These are phyloP conservation scores for Cryphonectria nitschkei DNA, from an alignment of 2,329 filamentous ascomycete species.

Conservation along the genomic window DNA sequence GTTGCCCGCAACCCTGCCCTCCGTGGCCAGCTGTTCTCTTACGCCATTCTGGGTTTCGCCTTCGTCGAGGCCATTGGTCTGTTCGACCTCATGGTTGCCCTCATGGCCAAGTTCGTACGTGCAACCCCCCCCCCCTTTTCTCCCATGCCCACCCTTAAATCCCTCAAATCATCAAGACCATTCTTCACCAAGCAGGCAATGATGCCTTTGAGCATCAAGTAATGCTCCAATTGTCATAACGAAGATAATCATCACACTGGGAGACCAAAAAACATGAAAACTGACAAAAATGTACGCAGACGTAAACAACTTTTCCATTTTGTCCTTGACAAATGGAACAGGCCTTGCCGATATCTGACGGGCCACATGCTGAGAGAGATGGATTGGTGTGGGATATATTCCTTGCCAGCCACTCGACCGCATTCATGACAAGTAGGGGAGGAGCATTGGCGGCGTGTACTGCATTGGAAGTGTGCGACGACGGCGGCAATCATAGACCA, in stretches of 20 bases:
- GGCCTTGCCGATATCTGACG: conserved; percentile 28
- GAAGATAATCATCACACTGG: not conserved
- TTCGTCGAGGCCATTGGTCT: conserved; percentile 93
- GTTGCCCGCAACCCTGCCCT: conserved; percentile 94
- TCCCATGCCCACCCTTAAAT: not conserved
- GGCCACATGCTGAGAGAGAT: conserved; percentile 25
- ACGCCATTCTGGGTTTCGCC: conserved; percentile 93
- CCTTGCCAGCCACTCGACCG: conserved; percentile 26
- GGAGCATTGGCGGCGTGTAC: conserved; percentile 29
- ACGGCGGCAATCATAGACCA: conserved; percentile 30
- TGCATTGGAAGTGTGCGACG: conserved; percentile 27
- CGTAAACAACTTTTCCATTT: conserved; percentile 26
- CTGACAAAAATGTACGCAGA: conserved; percentile 22
- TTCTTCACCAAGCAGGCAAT: conserved; percentile 5
- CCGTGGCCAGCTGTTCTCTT: conserved; percentile 93
- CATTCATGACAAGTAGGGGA: conserved; percentile 28
- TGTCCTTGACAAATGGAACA: conserved; percentile 27
- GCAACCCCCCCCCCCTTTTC: conserved; percentile 2
- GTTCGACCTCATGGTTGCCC: conserved; percentile 89
- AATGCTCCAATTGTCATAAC: not conserved
- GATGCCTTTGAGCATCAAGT: not conserved
- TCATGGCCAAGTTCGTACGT: conserved; percentile 89
- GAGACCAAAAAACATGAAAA: not conserved
- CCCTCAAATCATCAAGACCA: conserved; percentile 12
- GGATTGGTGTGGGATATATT: conserved; percentile 17